Evolutionary conservation across 768 basidiomycete genomes (phyloP).

Genomic region (Leucosporidium creatinivorum): DNA sequence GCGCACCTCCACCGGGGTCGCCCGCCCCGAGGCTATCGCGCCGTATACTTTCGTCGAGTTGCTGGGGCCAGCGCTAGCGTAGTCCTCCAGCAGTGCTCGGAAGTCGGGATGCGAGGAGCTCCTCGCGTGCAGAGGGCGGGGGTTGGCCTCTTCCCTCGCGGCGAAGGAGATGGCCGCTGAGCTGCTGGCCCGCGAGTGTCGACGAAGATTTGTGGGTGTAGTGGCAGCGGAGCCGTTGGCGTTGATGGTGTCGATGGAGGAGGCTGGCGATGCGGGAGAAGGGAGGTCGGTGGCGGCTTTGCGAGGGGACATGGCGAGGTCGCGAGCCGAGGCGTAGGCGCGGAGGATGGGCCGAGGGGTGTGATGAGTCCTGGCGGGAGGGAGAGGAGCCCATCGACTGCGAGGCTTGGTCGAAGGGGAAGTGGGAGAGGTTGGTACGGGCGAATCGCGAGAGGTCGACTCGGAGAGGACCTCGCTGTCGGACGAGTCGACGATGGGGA

Average conservation of each 20-base stretch:
- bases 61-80: constrained; percentile 1
- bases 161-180: neutral
- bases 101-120: constrained; percentile 24
- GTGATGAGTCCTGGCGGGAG: neutral
- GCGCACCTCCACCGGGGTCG: neutral
- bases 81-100: constrained; percentile 7
- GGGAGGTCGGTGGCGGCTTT: neutral
- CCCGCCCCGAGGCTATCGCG: neutral
- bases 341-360: constrained; percentile 20
- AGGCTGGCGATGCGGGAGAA: neutral
- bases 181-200: neutral
- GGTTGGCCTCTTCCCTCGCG: neutral
- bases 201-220: no score
- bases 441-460: no score
- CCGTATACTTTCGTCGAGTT: constrained; percentile 18
- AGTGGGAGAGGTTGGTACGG: neutral
- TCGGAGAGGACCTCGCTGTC: neutral
- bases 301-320: constrained; percentile 22
- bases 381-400: neutral
- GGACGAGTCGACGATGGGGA: neutral
- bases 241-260: neutral
- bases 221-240: neutral
- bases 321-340: constrained; percentile 25
- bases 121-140: constrained; percentile 13
- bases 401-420: constrained; percentile 2